Base-by-base conservation (phyloP, 2,329 filamentous ascomycete species). In the Fonsecaea monophora region DNA sequence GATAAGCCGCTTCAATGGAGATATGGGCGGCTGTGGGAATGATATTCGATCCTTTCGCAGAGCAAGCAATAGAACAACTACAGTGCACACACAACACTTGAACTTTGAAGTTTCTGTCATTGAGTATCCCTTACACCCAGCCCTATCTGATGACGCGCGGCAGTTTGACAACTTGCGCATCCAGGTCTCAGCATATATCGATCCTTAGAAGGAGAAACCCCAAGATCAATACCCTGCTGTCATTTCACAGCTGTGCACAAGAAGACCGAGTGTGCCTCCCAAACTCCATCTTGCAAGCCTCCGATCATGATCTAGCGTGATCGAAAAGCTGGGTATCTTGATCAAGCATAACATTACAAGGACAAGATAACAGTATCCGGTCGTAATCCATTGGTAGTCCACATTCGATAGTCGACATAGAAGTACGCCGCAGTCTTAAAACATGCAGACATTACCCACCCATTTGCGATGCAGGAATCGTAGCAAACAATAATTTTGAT, bases 291-390 rank as follows among this genome's bases (percentile, higher is more conserved):
- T 12, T 50, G 18, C 21, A 25, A 25, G 21, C 45, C 45, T 50
- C 18, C 45, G 18, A 25, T 25, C 18, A 10, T 25, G 45, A 50
- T 50, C 45, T 21, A 50, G 45, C 12, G 45, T 21, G 3, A 9
- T 21, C 42, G 42, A 48, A 48, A 50, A 25, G 12, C 5, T 50
- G 45, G 45, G 45, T 50, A 50, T 50, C 45, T 50, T 25, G 45
- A 25, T 50, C 45, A 50, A 50, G 45, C 21, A 3, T 50, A 50
- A 50, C 45, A 25, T 50, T 50, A 50, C 45, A 55, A 55, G 10
- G 50, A 54, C 30, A 55, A 55, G 25, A 6, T n/a, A 12, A 55
- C 15, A 35, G 30, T 21, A 25, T 18, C 13, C 21, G 4, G 18
- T 25, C 45, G 45, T 50, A 10, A 25, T 50, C 8, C 45, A 12